Evolutionary conservation across 306 rosid genomes (phyloP), one percentile per base, ranked within the genome.

Genomic region (Quercus cerris): DNA sequence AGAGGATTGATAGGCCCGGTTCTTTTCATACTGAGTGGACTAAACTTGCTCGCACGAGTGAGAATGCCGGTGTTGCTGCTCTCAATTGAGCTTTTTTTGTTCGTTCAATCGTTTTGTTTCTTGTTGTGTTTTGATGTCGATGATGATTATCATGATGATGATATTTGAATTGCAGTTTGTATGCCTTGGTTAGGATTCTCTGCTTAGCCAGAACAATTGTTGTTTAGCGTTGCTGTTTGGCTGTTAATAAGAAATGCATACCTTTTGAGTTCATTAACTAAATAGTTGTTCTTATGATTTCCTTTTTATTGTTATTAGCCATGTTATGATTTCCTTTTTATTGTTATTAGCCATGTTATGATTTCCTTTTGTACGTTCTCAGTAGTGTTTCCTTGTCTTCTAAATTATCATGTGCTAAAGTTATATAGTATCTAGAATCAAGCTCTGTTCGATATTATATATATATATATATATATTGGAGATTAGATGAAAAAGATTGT

Each of bases 11-110:
- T 84, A 95, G 90, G 58, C 92, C 93, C 0, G 99, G 99, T 2
- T n/a, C 92, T 0, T 94, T 86, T 74, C 99, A 94, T 25, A 94
- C 97, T 0, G 97, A 92, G 86, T 94, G 99, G 99, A 90, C 97
- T 1, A 94, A 94, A 81, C 88, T 92, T 55, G 97, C 99, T 25
- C 90, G 91, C 58, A 79, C 84, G 81, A 87, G 75, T 49, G 46
- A 41, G 54, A 85, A 86, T 30, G 62, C 91, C 14, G 89, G 94
- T 22, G 89, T 80, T 73, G 96, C 87, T 63, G 85, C 88, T 78
- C 83, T 92, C 82, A 84, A 91, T 78, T 92, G 87, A 88, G 83
- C 41, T 9, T 25, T 28, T 62, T 56, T 84, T 15, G 72, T 64
- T 71, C 25, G 72, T 28, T 10, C 46, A 1, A 41, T 82, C 75